These are phyloP conservation scores for Trapa bicornis DNA, from an alignment of 345 rosid genomes.

Conservation along the genomic window DNA sequence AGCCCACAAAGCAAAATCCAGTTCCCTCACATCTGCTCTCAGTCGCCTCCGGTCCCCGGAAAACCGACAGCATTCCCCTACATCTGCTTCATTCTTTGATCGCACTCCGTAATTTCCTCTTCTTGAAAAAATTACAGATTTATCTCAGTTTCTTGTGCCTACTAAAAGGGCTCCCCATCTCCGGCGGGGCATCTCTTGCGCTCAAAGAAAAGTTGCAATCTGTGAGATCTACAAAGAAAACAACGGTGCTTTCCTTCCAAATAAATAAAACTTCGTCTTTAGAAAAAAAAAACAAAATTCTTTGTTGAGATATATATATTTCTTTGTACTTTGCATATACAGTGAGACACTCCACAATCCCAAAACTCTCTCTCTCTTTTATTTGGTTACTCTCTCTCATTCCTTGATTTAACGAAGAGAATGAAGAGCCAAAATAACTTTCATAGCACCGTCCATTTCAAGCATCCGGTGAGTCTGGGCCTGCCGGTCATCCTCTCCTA, in stretches of 20 bases:
- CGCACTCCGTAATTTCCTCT: neutral
- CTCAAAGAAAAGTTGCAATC: constrained; percentile 3
- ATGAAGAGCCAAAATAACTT: constrained; percentile 16
- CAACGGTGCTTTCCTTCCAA: neutral
- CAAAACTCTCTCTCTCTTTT: neutral
- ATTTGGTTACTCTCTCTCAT: neutral
- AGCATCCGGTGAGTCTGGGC: constrained; percentile 31
- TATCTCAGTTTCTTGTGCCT: neutral
- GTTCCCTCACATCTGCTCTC: neutral
- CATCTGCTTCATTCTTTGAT: neutral
- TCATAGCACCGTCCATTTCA: constrained; percentile 10
- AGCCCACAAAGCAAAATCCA: neutral
- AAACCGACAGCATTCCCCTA: neutral
- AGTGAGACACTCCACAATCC: neutral
- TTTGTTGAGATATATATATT: neutral
- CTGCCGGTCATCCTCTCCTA: constrained; percentile 28
- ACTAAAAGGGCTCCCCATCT: neutral
- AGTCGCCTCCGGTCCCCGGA: neutral
- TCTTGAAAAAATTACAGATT: neutral
- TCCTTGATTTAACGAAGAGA: neutral
- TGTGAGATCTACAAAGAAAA: neutral
- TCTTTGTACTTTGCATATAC: neutral
- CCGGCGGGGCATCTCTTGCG: constrained; percentile 7
- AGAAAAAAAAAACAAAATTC: no score
- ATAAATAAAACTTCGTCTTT: neutral